Evolutionary conservation across 23 red algal species (phyloP).

Genomic region (Chondrus crispus): DNA sequence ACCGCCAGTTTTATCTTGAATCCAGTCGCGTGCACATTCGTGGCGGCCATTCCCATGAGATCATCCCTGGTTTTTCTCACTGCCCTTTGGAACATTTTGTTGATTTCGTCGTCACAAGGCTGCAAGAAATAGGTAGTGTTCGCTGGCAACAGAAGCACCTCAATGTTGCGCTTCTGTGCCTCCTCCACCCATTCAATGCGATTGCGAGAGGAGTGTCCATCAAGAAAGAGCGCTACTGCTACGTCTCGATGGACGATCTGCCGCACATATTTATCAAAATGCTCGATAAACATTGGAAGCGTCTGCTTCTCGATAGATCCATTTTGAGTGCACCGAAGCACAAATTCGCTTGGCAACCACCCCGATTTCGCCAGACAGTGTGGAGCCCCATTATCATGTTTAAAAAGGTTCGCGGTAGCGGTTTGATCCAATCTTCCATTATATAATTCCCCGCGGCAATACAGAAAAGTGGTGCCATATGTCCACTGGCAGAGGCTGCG

Average conservation of each 20-base stretch:
- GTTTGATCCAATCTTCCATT: background rate
- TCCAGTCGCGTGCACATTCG: background rate
- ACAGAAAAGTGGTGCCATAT: background rate
- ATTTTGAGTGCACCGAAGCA: background rate
- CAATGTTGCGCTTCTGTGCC: too few relatives aligned
- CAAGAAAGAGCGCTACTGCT: background rate
- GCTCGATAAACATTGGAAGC: background rate
- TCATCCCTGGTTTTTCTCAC: background rate
- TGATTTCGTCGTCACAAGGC: background rate
- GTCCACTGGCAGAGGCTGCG: background rate
- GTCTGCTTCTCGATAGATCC: background rate
- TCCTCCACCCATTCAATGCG: background rate
- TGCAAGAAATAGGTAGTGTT: constrained; percentile 4
- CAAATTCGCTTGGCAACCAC: background rate
- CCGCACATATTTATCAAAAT: background rate
- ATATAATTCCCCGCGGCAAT: background rate
- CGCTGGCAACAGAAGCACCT: background rate
- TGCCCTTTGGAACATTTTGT: background rate
- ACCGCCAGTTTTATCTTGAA: background rate
- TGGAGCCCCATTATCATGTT: background rate
- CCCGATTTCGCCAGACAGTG: background rate
- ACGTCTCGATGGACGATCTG: background rate
- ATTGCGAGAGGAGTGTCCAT: background rate
- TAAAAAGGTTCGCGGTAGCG: background rate
- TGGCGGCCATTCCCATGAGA: background rate